A percentile compares a stretch with the other conserved stretches of the same genome.
These are phyloP conservation scores for Beauveria varroae DNA, from an alignment of 2,329 filamentous ascomycete genomes.

Conservation along the genomic window DNA sequence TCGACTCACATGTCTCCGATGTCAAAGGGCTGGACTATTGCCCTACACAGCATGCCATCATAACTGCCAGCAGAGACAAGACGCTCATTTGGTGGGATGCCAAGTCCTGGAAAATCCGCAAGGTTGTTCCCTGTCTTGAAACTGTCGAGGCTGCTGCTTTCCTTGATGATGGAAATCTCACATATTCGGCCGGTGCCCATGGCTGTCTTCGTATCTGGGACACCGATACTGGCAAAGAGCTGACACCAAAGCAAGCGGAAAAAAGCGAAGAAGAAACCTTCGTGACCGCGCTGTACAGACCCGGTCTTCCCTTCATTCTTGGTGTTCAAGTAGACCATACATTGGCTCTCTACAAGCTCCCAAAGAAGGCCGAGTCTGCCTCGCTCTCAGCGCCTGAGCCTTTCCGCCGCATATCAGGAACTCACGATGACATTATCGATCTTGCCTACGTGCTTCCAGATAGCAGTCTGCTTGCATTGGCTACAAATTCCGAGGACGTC, in stretches of 20 bases:
- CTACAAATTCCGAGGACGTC: constrained; percentile 92
- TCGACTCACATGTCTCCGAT: constrained; percentile 92
- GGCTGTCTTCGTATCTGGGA: constrained; percentile 81
- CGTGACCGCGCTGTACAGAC: constrained; percentile 60
- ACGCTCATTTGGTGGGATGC: constrained; percentile 90
- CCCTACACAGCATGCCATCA: constrained; percentile 60
- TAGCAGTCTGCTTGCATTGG: constrained; percentile 75
- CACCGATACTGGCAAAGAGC: constrained; percentile 65
- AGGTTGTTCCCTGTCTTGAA: constrained; percentile 78
- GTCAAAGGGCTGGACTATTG: constrained; percentile 85
- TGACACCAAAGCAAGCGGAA: constrained; percentile 63
- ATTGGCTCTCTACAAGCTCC: constrained; percentile 60
- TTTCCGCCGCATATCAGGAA: constrained; percentile 80
- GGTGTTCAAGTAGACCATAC: constrained; percentile 88
- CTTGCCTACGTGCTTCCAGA: constrained; percentile 78
- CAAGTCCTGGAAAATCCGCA: constrained; percentile 72
- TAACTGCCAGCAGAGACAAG: constrained; percentile 87
- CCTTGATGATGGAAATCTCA: constrained; percentile 58
- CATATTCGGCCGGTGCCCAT: constrained; percentile 79
- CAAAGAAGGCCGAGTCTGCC: constrained; percentile 29
- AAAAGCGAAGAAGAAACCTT: constrained; percentile 60
- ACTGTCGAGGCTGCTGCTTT: constrained; percentile 81
- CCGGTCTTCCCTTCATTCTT: constrained; percentile 61
- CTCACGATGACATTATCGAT: constrained; percentile 96
- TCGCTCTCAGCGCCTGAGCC: constrained; percentile 38